These are phyloP conservation scores for Epichloe uncinata DNA, from an alignment of 2,329 filamentous ascomycete species.

Conservation along the genomic window DNA sequence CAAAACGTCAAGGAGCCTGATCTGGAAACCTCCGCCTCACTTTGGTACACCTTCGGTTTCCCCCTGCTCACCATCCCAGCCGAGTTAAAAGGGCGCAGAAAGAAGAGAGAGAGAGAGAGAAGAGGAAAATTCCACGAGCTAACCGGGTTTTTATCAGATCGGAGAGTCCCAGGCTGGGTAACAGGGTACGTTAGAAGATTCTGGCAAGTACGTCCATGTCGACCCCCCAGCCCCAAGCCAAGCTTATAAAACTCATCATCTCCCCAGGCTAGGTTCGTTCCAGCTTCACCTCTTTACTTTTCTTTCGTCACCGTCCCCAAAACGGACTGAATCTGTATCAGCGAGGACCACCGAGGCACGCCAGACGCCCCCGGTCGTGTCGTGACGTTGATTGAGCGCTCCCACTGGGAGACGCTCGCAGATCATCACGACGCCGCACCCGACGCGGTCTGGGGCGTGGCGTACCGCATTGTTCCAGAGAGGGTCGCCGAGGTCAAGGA, in stretches of 20 bases:
- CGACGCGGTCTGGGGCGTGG: slow-evolving; percentile 75
- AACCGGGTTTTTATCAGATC: slow-evolving; percentile 40
- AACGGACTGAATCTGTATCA: slow-evolving; percentile 22
- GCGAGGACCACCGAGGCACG: slow-evolving; percentile 89
- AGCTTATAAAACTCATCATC: background rate
- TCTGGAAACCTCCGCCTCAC: slow-evolving; percentile 96
- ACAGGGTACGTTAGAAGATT: slow-evolving; percentile 89
- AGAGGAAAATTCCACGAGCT: background rate
- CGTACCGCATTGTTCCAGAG: slow-evolving; percentile 66
- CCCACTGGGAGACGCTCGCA: slow-evolving; percentile 69
- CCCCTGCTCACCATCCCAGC: background rate
- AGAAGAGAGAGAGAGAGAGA: too few species aligned
- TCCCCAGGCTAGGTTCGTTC: slow-evolving; percentile 5
- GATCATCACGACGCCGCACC: slow-evolving; percentile 49
- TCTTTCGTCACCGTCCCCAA: background rate
- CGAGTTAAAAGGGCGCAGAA: background rate
- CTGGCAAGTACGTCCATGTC: slow-evolving; percentile 66
- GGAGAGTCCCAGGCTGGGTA: slow-evolving; percentile 77
- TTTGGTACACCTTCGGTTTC: slow-evolving; percentile 50
- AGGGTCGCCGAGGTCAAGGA: slow-evolving; percentile 69
- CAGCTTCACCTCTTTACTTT: background rate
- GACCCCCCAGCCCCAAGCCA: background rate
- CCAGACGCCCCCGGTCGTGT: slow-evolving; percentile 79
- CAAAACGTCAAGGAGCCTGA: slow-evolving; percentile 52
- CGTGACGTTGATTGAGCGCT: slow-evolving; percentile 76